Evolutionary conservation across 2,329 filamentous ascomycete species (phyloP), one percentile per base, ranked within the genome.

Genomic region (Apiospora malaysiana): DNA sequence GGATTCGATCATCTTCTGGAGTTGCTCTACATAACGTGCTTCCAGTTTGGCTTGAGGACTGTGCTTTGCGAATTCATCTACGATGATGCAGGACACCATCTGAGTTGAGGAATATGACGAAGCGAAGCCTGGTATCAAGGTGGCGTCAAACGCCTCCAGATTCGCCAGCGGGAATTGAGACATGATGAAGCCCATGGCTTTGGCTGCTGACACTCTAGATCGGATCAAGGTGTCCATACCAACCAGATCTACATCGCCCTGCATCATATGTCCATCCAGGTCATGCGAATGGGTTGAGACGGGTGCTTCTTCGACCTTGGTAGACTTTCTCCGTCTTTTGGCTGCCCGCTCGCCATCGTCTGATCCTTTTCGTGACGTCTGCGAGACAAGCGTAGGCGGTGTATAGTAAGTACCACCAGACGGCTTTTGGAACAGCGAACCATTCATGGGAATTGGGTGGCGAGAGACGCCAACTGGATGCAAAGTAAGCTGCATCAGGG

Each of bases 241-340:
- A 37, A 99, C 95, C 56, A 99, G 86, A 78, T 99, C 97, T 66
- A 98, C 92, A 77, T 99, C 97, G 68, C 97, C 96, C 79, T 95
- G 93, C 85, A 99, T 94, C 92, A 99, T 98, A 75, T 97, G 95
- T 12, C 95, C 96, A 80, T 99, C 96, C 23, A 99, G 94, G 80
- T 99, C 97, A 81, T 99, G 96, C 1, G 92, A 89, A n/a, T 92
- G 85, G n/a, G 84, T 88, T 4, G 88, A 83, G 1, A 88, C 83
- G 1, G 88, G 84, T 10, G 87, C 82, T 40, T 95, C 92, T 70
- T 96, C 93, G 25, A 89, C 83, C 84, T 97, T 97, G n/a, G 93
- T 91, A 0, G 93, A 93, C 81, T 94, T 97, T 72, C 94, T 91
- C 45, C 94, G 89, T 74, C 94, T 91, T 82, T 96, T 94, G 2